Evolutionary conservation across 1,284 basidiomycete species (phyloP), one percentile per base, ranked within the genome.

Genomic region (Malassezia slooffiae): DNA sequence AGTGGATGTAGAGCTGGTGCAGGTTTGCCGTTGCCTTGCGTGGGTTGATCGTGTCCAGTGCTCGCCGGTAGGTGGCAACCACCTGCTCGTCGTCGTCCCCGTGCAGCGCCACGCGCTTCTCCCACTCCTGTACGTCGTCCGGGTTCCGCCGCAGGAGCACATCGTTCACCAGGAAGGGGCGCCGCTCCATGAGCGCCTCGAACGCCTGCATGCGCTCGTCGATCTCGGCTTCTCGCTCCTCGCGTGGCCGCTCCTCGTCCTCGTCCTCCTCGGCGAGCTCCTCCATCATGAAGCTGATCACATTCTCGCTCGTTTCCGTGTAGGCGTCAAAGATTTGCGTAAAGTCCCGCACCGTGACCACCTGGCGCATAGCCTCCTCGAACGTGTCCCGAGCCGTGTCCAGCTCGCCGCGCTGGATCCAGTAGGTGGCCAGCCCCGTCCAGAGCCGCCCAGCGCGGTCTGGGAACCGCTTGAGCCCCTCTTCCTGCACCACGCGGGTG

Each of bases 91-190:
- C 91, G 59, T 95, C 79, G 38, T 87, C 82, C 11, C 84, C 91
- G 77, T 82, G 89, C 30, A 97, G 72, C 3, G 87, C 87, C n/a
- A 96, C 80, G 9, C 90, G 76, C 73, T 97, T 97, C 73, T 96
- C 91, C 93, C 93, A 99, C 70, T 99, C 93, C 60, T 93, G 89
- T 0, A 97, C 91, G 61, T 99, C 93, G 63, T 96, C 87, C 1
- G 88, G 86, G 74, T 99, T 99, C 57, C 93, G 75, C 44, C 93
- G 76, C 20, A 97, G 72, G 22, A 97, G 72, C 3, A 97, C 93
- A 58, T 96, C 90, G 67, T 97, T 99, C 41, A 95, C 82, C 47
- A 97, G 75, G 77, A 97, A 97, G 3, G 89, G 93, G 58, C 93
- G 73, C 31, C 90, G 77, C 69, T 97, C 93, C 79, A 95, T 93